These are phyloP conservation scores for Starmerella roubikii DNA, from an alignment of 805 yeast species.

Conservation along the genomic window DNA sequence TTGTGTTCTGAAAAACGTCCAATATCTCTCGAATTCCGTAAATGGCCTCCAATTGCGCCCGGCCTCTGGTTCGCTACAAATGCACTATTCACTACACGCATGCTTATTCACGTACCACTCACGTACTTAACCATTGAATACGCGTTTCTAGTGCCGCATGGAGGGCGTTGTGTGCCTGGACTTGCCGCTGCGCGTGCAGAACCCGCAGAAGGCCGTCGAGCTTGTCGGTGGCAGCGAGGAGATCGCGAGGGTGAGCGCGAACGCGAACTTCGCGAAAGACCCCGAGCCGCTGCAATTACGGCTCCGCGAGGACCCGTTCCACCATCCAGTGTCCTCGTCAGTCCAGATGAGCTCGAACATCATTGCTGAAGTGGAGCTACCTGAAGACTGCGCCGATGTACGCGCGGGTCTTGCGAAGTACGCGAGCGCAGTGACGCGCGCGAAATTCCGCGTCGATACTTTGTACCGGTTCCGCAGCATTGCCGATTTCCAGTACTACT, in stretches of 20 bases:
- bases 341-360: conserved; percentile 21
- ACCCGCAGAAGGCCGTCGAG: conserved; percentile 30
- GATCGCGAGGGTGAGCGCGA: conserved; percentile 22
- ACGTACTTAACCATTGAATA: neutral
- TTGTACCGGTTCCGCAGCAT: conserved; percentile 69
- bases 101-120: no score
- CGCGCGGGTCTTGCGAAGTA: conserved; percentile 48
- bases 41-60: no score
- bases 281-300: conserved; percentile 27
- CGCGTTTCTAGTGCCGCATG: no score
- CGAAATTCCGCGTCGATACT: conserved; percentile 53
- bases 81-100: no score
- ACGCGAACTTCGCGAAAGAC: conserved; percentile 22
- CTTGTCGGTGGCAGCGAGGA: conserved; percentile 38
- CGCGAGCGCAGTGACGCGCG: conserved; percentile 40
- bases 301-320: conserved; percentile 27
- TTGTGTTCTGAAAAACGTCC: no score
- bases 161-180: conserved; percentile 35
- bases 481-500: conserved; percentile 71
- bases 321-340: conserved; percentile 37
- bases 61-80: no score
- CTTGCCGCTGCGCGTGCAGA: conserved; percentile 55
- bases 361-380: conserved; percentile 25
- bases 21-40: no score
- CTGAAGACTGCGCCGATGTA: conserved; percentile 12